Evolutionary conservation across 148 eudicot genomes (phyloP), one percentile per base, ranked within the genome.

Genomic region (Rhododendron mucronatum): DNA sequence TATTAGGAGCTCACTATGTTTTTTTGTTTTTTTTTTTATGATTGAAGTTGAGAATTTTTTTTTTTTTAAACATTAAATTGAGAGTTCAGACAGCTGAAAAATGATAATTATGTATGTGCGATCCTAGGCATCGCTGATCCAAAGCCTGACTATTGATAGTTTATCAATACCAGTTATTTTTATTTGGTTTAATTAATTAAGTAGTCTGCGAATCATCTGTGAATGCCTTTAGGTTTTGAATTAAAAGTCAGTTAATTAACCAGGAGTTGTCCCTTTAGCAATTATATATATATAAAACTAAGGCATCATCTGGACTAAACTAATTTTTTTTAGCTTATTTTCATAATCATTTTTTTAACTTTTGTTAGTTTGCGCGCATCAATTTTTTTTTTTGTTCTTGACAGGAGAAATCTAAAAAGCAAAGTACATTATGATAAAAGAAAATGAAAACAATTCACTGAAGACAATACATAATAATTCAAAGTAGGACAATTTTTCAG

Each of bases 121-220:
- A 78, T 44, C 35, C 59, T 26, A 48, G 13, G 82, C 82, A 48
- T 26, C 59, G 82, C 82, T 79, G 82, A 79, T 79, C 82, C 82
- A 79, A n/a, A n/a, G 61, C 57, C 82, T 79, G 59, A 12, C 35
- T 5, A 48, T 48, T 50, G 50, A 28, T 79, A n/a, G 3, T 79
- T 79, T 48, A 79, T 78, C 6, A 26, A 13, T 23, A 20, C 80
- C 80, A 18, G 5, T 39, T 76, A 21, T 37, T 76, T 41, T 76
- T 41, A 18, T 18, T 18, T 39, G 23, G 9, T 37, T 75, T 33
- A 18, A 33, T 76, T 76, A 76, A 76, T 20, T 21, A 76, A 76
- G 23, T 76, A 76, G 44, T 75, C 78, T 75, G 45, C 45, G 44
- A 76, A 76, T 76, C 26, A 37, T 71, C 39, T 71, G 76, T 30